Conservation (phyloP, 495 filamentous ascomycete species). For the Penicillium fimorum region DNA sequence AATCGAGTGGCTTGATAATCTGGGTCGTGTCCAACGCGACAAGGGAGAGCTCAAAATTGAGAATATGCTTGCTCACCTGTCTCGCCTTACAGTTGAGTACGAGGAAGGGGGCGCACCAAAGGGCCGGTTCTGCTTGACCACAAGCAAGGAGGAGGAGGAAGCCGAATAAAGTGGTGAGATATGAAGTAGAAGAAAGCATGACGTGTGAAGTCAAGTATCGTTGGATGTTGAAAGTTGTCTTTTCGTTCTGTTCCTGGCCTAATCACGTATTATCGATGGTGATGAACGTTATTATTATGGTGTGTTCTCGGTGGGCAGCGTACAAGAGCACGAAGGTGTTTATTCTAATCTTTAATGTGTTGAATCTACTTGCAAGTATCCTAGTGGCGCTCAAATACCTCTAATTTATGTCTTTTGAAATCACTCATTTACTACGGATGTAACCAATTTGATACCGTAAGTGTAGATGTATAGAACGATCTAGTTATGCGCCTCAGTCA, state of each 20-base stretch:
- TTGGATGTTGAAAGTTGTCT: background rate
- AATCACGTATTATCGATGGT: background rate
- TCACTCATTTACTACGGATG: background rate
- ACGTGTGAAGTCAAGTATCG: background rate
- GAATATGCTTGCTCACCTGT: constrained; percentile 68
- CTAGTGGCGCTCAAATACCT: background rate
- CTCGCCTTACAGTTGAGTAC: constrained; percentile 68
- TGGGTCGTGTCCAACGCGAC: constrained; percentile 67
- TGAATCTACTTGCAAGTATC: background rate
- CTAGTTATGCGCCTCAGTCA: background rate
- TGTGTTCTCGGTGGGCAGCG: background rate
- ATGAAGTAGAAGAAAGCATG: background rate
- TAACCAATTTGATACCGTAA: background rate
- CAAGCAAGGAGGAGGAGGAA: constrained; percentile 47
- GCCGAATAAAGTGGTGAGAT: constrained; percentile 26
- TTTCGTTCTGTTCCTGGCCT: background rate
- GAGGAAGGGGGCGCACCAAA: constrained; percentile 51
- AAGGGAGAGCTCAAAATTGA: constrained; percentile 70
- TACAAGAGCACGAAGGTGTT: background rate
- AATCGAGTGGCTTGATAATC: constrained; percentile 64
- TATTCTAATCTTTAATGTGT: constrained; percentile 1
- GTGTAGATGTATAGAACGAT: background rate
- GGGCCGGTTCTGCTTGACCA: constrained; percentile 37
- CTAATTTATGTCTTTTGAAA: background rate
- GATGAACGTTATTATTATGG: background rate